Percentiles rank a stretch among this genome's conserved stretches.
Conservation (phyloP, 2,329 filamentous ascomycete genomes). For the Zelopaecilomyces penicillatus region DNA sequence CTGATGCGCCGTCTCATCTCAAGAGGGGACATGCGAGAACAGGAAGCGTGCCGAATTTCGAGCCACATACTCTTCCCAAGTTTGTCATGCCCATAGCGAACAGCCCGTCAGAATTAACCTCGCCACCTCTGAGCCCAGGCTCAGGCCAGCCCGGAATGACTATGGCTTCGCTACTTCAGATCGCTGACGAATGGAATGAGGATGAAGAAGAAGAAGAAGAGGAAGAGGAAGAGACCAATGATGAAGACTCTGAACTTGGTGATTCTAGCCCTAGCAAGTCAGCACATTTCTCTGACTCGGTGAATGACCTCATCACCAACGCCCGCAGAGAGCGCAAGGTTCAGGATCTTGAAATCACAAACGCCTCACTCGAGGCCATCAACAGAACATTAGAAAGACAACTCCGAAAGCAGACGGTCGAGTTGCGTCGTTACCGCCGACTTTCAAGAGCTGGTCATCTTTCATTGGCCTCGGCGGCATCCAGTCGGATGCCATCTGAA, state of each 20-base stretch:
- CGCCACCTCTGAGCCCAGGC: constrained; percentile 27
- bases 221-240: constrained; percentile 19
- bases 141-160: constrained; percentile 30
- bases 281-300: constrained; percentile 45
- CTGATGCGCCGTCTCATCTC: constrained; percentile 29
- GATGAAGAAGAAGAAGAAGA: constrained; percentile 21
- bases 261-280: constrained; percentile 52
- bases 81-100: constrained; percentile 22
- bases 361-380: constrained; percentile 89
- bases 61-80: constrained; percentile 28
- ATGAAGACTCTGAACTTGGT: constrained; percentile 27
- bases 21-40: constrained; percentile 31
- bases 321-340: constrained; percentile 90
- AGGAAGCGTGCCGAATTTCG: constrained; percentile 29
- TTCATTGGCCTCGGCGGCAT: constrained; percentile 46
- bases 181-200: constrained; percentile 41
- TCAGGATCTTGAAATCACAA: constrained; percentile 91
- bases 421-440: constrained; percentile 78
- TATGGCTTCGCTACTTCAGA: constrained; percentile 49
- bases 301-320: constrained; percentile 74
- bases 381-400: constrained; percentile 89
- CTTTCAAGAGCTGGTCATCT: constrained; percentile 73
- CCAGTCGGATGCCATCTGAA: constrained; percentile 36
- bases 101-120: constrained; percentile 26
- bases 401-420: constrained; percentile 80